phyloP scores from a whole-genome alignment of 257 asterid species.

The Lavandula angustifolia region DNA sequence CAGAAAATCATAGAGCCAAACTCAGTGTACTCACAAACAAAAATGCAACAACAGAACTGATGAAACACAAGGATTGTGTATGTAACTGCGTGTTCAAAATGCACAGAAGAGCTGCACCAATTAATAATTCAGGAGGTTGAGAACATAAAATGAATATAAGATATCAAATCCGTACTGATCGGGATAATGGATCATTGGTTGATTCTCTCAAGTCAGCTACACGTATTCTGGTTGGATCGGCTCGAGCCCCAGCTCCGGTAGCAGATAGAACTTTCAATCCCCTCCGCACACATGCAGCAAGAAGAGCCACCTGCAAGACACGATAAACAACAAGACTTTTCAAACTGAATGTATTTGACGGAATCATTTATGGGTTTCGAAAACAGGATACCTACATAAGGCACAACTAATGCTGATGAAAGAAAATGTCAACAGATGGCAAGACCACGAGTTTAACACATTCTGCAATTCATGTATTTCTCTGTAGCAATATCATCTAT shows the following conservation, averaged over 20 bases:
- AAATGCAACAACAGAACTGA: background rate
- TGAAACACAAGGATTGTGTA: slow-evolving; percentile 8
- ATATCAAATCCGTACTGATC: slow-evolving; percentile 58
- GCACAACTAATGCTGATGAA: slow-evolving; percentile 12
- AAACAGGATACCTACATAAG: slow-evolving; percentile 20
- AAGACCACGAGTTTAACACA: background rate
- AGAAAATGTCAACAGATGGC: slow-evolving; percentile 5
- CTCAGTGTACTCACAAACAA: background rate
- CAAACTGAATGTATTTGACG: slow-evolving; percentile 7
- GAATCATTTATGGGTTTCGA: slow-evolving; percentile 9
- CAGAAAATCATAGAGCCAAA: background rate
- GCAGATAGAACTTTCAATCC: slow-evolving; percentile 94
- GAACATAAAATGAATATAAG: slow-evolving; percentile 15
- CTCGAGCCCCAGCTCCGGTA: slow-evolving; percentile 98
- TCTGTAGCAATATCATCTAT: background rate
- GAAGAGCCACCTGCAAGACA: slow-evolving; percentile 80
- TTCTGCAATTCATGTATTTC: slow-evolving; percentile 7
- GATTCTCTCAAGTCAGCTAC: slow-evolving; percentile 96
- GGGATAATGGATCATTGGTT: slow-evolving; percentile 92
- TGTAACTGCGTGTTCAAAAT: background rate
- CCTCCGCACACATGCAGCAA: slow-evolving; percentile 88
- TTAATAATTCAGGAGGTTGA: background rate
- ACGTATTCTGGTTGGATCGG: slow-evolving; percentile 96
- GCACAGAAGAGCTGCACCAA: background rate
- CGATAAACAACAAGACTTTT: slow-evolving; percentile 25